A percentile compares a stretch with the other conserved stretches of the same genome.
These are phyloP conservation scores for Paramecium primaurelia DNA, from an alignment of 73 alveolate species.

Conservation along the genomic window DNA sequence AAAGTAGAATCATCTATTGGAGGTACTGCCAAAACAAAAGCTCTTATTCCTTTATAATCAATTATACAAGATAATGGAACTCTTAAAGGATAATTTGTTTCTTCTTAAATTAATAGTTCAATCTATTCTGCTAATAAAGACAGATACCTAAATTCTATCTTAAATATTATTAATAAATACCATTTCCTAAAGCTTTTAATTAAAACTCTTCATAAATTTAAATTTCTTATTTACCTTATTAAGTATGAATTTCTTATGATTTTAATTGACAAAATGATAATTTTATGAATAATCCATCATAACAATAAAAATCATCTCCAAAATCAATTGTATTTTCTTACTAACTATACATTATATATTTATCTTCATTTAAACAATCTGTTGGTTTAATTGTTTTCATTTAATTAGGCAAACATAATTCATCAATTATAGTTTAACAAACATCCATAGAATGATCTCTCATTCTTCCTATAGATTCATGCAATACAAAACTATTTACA, in stretches of 20 bases:
- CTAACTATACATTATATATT: background rate
- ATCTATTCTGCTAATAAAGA: background rate
- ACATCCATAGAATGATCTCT: background rate
- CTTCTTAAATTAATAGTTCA: background rate
- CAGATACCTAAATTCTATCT: background rate
- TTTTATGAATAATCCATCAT: constrained; percentile 7
- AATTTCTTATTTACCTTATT: background rate
- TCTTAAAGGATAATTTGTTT: background rate
- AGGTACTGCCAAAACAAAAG: background rate
- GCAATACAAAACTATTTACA: background rate
- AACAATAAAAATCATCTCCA: background rate
- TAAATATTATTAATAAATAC: background rate
- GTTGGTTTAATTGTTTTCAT: constrained; percentile 16
- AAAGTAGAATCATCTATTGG: background rate
- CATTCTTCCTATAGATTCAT: constrained; percentile 1
- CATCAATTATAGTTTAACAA: constrained; percentile 7
- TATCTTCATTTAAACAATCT: background rate
- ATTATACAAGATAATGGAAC: background rate
- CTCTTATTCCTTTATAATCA: constrained; percentile 37
- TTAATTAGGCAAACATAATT: constrained; percentile 23
- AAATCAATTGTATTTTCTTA: background rate
- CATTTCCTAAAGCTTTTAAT: constrained; percentile 1
- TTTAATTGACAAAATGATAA: background rate
- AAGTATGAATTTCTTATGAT: background rate
- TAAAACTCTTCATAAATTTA: background rate